Percentiles rank a stretch among this genome's conserved stretches.
phyloP scores from a whole-genome alignment of 2,329 filamentous ascomycete species.

The Boeremia exigua region DNA sequence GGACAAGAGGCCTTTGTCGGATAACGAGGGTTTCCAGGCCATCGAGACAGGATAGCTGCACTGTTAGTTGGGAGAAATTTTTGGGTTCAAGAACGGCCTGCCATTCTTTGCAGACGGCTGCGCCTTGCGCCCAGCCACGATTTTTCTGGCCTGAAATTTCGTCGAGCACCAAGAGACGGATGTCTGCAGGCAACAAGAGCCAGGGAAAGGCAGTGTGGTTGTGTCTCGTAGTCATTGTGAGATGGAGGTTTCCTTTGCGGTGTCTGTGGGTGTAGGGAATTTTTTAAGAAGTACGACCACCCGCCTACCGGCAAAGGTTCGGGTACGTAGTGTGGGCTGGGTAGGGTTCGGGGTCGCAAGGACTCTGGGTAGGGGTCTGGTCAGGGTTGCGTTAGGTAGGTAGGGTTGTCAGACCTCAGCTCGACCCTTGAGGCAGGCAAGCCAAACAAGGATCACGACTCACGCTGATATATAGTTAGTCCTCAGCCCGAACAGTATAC shows the following conservation, averaged over 20 bases:
- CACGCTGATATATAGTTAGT: too few species aligned
- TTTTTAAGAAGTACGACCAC: too few species aligned
- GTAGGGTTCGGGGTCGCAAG: too few species aligned
- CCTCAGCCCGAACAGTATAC: too few species aligned
- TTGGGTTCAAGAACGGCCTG: conserved; percentile 27
- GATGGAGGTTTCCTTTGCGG: background rate
- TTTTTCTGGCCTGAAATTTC: conserved; percentile 26
- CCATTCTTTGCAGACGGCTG: conserved; percentile 29
- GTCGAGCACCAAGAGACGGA: conserved; percentile 25
- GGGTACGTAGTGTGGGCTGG: too few species aligned
- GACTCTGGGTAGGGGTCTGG: too few species aligned
- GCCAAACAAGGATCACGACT: too few species aligned
- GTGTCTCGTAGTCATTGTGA: conserved; percentile 9
- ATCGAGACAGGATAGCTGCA: conserved; percentile 26
- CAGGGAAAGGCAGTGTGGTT: conserved; percentile 22
- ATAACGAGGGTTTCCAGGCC: conserved; percentile 25
- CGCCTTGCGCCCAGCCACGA: conserved; percentile 25
- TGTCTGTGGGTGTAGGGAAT: too few species aligned
- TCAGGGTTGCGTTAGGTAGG: too few species aligned
- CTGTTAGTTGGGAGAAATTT: conserved; percentile 25
- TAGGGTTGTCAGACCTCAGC: too few species aligned
- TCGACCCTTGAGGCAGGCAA: too few species aligned
- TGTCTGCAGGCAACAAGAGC: conserved; percentile 25
- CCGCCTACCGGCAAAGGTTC: too few species aligned
- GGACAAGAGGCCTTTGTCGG: conserved; percentile 29